Percentiles rank a stretch among this genome's conserved stretches.
Evolutionary conservation across 768 basidiomycete genomes (phyloP).

Genomic region (Mycena haematopus): DNA sequence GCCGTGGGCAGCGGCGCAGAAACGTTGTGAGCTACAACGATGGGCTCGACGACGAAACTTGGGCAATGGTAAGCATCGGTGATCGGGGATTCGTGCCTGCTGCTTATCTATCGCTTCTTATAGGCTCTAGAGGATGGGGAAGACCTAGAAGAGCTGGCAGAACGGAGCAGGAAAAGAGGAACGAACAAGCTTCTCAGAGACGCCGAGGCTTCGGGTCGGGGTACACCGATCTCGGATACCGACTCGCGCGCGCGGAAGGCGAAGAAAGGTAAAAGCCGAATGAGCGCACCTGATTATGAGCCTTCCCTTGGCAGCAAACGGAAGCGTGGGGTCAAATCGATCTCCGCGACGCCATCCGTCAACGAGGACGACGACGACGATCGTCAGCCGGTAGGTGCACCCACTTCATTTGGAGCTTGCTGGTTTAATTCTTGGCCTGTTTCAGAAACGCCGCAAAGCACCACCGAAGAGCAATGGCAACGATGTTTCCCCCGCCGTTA

Average conservation of each 20-base stretch:
- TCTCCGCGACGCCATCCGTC: slow-evolving; percentile 79
- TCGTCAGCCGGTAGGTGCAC: slow-evolving; percentile 61
- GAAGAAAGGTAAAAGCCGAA: slow-evolving; percentile 66
- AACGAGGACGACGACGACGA: slow-evolving; percentile 85
- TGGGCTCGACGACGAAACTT: slow-evolving; percentile 92
- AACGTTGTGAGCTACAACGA: slow-evolving; percentile 92
- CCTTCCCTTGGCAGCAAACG: slow-evolving; percentile 64
- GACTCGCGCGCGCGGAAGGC: slow-evolving; percentile 66
- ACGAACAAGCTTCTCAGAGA: slow-evolving; percentile 54
- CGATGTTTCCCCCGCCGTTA: slow-evolving; percentile 63
- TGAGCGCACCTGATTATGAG: slow-evolving; percentile 50
- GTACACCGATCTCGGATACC: slow-evolving; percentile 68
- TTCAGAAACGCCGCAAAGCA: slow-evolving; percentile 86
- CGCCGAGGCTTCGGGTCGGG: slow-evolving; percentile 64
- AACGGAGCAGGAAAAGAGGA: slow-evolving; percentile 66
- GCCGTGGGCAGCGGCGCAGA: slow-evolving; percentile 84
- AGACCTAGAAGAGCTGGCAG: slow-evolving; percentile 76
- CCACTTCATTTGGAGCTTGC: slow-evolving; percentile 6
- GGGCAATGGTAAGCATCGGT: slow-evolving; percentile 68
- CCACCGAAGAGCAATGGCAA: slow-evolving; percentile 50
- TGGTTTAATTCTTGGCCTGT: slow-evolving; percentile 14
- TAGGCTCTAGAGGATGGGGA: slow-evolving; percentile 84
- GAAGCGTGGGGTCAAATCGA: slow-evolving; percentile 75
- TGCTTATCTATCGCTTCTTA: slow-evolving; percentile 13
- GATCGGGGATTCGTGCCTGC: slow-evolving; percentile 7